Evolutionary conservation across 805 yeast species (phyloP), one percentile per base, ranked within the genome.

Genomic region (Wickerhamiella brachini): DNA sequence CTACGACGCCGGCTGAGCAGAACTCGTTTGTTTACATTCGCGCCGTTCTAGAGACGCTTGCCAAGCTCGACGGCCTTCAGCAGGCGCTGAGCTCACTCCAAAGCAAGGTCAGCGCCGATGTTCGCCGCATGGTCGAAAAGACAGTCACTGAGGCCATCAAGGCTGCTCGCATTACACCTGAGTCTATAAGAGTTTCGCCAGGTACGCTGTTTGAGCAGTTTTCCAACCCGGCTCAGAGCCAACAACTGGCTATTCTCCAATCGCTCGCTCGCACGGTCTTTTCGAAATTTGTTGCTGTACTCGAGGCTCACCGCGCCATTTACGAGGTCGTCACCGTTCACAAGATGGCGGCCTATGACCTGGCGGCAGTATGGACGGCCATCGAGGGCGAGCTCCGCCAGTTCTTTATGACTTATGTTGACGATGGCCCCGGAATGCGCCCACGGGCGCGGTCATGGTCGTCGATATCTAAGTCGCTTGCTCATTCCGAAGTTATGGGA

Each of bases 251-350:
- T 0, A 73, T 85, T 0, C 66, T 88, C 31, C 78, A 81, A 56
- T 87, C 85, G 54, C 72, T 87, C 42, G 83, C 84, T 55, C 78
- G 84, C 64, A 72, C 79, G 8, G 71, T 86, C n/a, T 87, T 83
- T 59, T 69, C 78, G 26, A 80, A 79, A 62, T 65, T 79, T 49
- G 66, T 81, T 42, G 72, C 79, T 22, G 78, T 84, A 4, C 65
- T 86, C 18, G 93, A 85, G 66, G 75, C 77, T 22, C 88, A 85
- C 61, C 71, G 82, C 29, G 80, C 82, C 1, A 72, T 87, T 5
- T 69, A 70, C 53, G 88, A 81, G 54, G 74, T 83, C 6, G 66
- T 68, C 17, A 56, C 61, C 9, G 52, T 31, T 37, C 53, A 50
- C 51, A 51, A 26, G 49, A 45, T 29, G n/a, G 55, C 48, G 54